phyloP scores from a whole-genome alignment of 2,329 filamentous ascomycete species.

The Colletotrichum plurivorum region DNA sequence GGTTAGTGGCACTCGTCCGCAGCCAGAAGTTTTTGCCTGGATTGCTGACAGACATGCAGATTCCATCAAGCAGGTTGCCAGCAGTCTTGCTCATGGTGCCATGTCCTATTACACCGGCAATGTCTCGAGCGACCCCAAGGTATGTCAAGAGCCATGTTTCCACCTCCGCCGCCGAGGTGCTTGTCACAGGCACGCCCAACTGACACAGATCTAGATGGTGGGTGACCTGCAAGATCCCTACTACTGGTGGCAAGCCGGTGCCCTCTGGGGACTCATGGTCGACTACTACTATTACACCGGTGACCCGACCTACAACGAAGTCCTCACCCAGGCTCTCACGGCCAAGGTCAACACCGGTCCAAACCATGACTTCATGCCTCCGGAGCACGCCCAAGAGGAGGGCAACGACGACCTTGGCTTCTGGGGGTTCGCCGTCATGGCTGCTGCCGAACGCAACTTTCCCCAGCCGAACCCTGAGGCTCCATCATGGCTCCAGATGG shows the following conservation, averaged over 20 bases:
- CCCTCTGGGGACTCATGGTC: constrained; percentile 76
- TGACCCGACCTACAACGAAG: constrained; percentile 73
- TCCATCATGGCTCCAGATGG: constrained; percentile 77
- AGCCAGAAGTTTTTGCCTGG: neutral
- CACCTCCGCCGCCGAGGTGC: neutral
- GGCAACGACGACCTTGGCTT: constrained; percentile 84
- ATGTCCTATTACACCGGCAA: constrained; percentile 78
- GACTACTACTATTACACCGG: constrained; percentile 79
- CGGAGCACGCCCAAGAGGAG: constrained; percentile 69
- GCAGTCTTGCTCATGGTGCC: constrained; percentile 71
- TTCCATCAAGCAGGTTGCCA: constrained; percentile 74
- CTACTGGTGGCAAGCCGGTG: constrained; percentile 78
- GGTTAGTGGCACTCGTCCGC: constrained; percentile 46
- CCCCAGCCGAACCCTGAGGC: constrained; percentile 70
- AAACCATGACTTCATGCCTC: constrained; percentile 72
- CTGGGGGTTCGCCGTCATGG: constrained; percentile 78
- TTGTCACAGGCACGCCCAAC: neutral
- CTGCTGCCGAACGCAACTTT: constrained; percentile 78
- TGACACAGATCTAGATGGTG: constrained; percentile 58
- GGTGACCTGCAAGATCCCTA: constrained; percentile 76
- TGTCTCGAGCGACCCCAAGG: constrained; percentile 62
- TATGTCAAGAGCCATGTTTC: constrained; percentile 44
- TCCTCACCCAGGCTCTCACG: constrained; percentile 70
- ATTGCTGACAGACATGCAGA: constrained; percentile 54
- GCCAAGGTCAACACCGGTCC: constrained; percentile 70